Evolutionary conservation across 192 early-diverging fungal genomes (phyloP).

Genomic region (Coemansia nantahalensis): DNA sequence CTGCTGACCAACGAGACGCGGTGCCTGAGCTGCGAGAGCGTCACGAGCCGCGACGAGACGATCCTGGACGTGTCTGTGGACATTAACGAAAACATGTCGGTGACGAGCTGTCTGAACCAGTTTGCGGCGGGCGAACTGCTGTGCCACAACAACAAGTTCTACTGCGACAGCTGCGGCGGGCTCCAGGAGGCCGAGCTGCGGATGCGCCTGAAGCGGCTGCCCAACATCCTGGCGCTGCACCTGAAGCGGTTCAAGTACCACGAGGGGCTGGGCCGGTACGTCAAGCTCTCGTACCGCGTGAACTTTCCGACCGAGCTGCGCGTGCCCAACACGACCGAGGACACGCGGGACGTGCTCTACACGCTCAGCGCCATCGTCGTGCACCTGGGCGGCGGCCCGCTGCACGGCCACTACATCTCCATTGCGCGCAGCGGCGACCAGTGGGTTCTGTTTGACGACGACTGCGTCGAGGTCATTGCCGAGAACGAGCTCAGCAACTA

Average conservation of each 20-base stretch:
- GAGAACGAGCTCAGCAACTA: slow-evolving; percentile 76
- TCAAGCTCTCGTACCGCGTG: slow-evolving; percentile 94
- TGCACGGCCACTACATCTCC: slow-evolving; percentile 96
- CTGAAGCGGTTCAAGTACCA: slow-evolving; percentile 98
- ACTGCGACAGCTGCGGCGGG: slow-evolving; percentile 91
- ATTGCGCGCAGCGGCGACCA: slow-evolving; percentile 81
- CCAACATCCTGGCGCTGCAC: slow-evolving; percentile 93
- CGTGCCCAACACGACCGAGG: slow-evolving; percentile 92
- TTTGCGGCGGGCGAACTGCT: slow-evolving; percentile 96
- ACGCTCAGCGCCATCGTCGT: slow-evolving; percentile 87
- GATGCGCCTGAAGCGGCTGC: slow-evolving; percentile 93
- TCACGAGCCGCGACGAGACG: slow-evolving; percentile 89
- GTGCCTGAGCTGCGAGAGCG: slow-evolving; percentile 95
- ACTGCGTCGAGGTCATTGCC: slow-evolving; percentile 81
- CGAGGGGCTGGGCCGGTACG: slow-evolving; percentile 83
- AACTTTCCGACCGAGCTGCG: slow-evolving; percentile 92
- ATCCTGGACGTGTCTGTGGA: slow-evolving; percentile 97
- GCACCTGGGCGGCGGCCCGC: slow-evolving; percentile 93
- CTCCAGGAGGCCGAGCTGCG: slow-evolving; percentile 97
- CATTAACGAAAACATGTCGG: slow-evolving; percentile 91
- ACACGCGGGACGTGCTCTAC: slow-evolving; percentile 85
- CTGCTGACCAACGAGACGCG: slow-evolving; percentile 94
- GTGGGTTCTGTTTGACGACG: slow-evolving; percentile 98
- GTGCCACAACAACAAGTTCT: slow-evolving; percentile 97
- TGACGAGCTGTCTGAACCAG: slow-evolving; percentile 91